These are phyloP conservation scores for Ophiosphaerella narmari DNA, from an alignment of 2,329 filamentous ascomycete species.

Conservation along the genomic window DNA sequence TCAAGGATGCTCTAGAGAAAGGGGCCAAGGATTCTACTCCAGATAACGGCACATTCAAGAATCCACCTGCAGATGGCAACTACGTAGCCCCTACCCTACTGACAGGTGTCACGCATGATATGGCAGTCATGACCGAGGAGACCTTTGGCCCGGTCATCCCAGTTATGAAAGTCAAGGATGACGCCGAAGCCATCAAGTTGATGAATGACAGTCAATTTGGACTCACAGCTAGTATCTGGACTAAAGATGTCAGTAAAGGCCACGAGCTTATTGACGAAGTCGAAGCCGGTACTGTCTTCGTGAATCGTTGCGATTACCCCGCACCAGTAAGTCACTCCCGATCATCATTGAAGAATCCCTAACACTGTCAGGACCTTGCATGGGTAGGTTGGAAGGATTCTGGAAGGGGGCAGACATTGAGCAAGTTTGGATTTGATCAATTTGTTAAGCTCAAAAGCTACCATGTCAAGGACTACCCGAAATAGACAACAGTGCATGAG, in stretches of 20 bases:
- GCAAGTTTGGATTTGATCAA: slow-evolving; percentile 89
- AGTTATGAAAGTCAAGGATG: slow-evolving; percentile 81
- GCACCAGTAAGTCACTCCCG: slow-evolving; percentile 71
- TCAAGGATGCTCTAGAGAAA: slow-evolving; percentile 80
- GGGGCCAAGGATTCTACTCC: slow-evolving; percentile 86
- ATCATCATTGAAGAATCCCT: slow-evolving; percentile 3
- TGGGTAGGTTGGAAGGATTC: slow-evolving; percentile 99
- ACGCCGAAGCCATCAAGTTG: slow-evolving; percentile 77
- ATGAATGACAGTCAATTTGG: slow-evolving; percentile 98
- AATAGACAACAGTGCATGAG: slow-evolving; percentile 44
- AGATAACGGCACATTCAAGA: slow-evolving; percentile 75
- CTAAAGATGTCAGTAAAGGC: slow-evolving; percentile 77
- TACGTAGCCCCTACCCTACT: slow-evolving; percentile 87
- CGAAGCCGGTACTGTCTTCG: slow-evolving; percentile 93
- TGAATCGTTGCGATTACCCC: slow-evolving; percentile 92
- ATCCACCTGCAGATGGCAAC: slow-evolving; percentile 77
- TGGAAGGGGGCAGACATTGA: slow-evolving; percentile 87
- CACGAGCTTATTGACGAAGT: slow-evolving; percentile 78
- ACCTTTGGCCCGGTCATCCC: slow-evolving; percentile 94
- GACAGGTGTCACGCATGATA: slow-evolving; percentile 76
- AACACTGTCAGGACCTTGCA: slow-evolving; percentile 72
- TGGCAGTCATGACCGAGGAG: slow-evolving; percentile 90
- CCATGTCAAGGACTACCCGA: slow-evolving; percentile 81
- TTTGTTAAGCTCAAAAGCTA: slow-evolving; percentile 97
- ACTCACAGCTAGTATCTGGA: slow-evolving; percentile 96